A percentile compares a stretch with the other conserved stretches of the same genome.
Evolutionary conservation across 352 stramenopile genomes (phyloP).

Genomic region (Pythium pyrilobum): DNA sequence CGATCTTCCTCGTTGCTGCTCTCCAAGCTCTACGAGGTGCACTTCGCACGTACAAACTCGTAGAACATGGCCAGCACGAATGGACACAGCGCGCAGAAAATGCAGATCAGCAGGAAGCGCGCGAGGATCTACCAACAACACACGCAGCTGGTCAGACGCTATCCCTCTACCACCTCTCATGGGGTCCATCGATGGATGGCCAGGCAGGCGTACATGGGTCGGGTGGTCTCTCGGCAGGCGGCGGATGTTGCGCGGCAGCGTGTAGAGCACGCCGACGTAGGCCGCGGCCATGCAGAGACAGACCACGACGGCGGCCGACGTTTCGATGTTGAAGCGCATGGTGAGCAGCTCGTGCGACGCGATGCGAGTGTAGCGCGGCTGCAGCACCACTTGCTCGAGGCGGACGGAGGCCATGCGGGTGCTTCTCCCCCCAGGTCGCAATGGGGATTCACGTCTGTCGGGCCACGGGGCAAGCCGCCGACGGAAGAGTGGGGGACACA

Average conservation of each 20-base stretch:
- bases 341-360: slow-evolving; percentile 31
- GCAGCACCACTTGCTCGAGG: slow-evolving; percentile 19
- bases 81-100: slow-evolving; percentile 79
- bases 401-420: slow-evolving; percentile 24
- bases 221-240: slow-evolving; percentile 77
- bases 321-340: slow-evolving; percentile 77
- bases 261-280: slow-evolving; percentile 87
- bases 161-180: neutral
- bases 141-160: neutral
- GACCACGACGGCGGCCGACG: slow-evolving; percentile 56
- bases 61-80: slow-evolving; percentile 82
- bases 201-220: slow-evolving; percentile 49
- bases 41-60: slow-evolving; percentile 50
- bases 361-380: slow-evolving; percentile 24
- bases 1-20: neutral
- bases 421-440: neutral
- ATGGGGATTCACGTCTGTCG: too few relatives aligned
- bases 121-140: slow-evolving; percentile 59
- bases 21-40: too few relatives aligned
- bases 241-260: slow-evolving; percentile 63
- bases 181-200: too few relatives aligned
- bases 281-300: slow-evolving; percentile 77
- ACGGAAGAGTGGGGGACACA: neutral
- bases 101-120: slow-evolving; percentile 85
- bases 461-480: too few relatives aligned